phyloP scores from a whole-genome alignment of 2,329 filamentous ascomycete genomes.

The Ophiosphaerella narmari region DNA sequence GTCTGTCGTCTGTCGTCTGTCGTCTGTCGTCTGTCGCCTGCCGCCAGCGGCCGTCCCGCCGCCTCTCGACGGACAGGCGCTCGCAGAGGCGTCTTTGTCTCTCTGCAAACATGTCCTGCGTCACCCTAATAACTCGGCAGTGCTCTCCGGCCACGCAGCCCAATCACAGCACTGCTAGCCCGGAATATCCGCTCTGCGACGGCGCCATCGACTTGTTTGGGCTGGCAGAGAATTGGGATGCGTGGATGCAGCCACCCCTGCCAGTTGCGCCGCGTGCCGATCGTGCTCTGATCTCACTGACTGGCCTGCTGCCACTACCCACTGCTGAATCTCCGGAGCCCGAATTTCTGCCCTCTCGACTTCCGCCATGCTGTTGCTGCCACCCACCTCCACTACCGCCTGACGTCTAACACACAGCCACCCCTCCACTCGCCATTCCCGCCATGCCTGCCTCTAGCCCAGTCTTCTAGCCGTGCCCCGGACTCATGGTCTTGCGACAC shows the following conservation, averaged over 20 bases:
- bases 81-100: slow-evolving; percentile 13
- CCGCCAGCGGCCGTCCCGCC: background rate
- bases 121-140: background rate
- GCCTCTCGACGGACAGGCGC: slow-evolving; percentile 7
- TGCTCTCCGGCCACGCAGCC: slow-evolving; percentile 3
- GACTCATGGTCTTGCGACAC: slow-evolving; percentile 1
- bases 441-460: slow-evolving; percentile 22
- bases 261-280: slow-evolving; percentile 19
- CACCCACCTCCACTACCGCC: slow-evolving; percentile 1
- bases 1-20: background rate
- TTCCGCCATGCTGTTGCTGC: slow-evolving; percentile 5
- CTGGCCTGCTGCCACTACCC: background rate
- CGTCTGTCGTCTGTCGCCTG: background rate
- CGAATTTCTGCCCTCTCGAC: slow-evolving; percentile 20
- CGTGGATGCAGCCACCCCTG: no score
- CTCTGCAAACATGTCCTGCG: slow-evolving; percentile 6
- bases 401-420: slow-evolving; percentile 7
- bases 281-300: slow-evolving; percentile 31
- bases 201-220: slow-evolving; percentile 6
- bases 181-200: background rate
- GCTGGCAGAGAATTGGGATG: background rate
- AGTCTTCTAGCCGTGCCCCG: slow-evolving; percentile 7
- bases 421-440: slow-evolving; percentile 6
- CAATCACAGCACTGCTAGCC: background rate
- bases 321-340: slow-evolving; percentile 6